Conservation (phyloP, 1,284 basidiomycete species). For the Sutorius eximius region DNA sequence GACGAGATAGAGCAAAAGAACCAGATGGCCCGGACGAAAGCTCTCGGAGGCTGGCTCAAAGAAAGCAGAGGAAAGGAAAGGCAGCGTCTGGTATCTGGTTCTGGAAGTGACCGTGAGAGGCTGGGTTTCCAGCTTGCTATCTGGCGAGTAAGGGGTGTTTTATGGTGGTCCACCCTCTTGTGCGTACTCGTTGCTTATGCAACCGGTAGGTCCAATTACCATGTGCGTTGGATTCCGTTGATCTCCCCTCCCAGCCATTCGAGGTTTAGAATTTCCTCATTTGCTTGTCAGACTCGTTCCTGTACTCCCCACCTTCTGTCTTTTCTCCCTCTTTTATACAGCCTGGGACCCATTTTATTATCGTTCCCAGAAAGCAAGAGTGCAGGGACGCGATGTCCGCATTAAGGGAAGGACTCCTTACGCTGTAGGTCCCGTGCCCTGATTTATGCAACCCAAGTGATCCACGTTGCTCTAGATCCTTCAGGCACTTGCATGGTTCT, state of each 20-base stretch:
- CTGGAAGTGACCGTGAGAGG: slow-evolving; percentile 41
- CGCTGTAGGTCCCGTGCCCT: slow-evolving; percentile 47
- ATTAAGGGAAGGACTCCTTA: slow-evolving; percentile 62
- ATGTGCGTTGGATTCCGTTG: background rate
- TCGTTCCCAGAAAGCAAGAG: slow-evolving; percentile 52
- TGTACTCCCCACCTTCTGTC: slow-evolving; percentile 46
- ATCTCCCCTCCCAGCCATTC: slow-evolving; percentile 24
- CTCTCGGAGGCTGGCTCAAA: slow-evolving; percentile 68
- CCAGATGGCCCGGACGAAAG: slow-evolving; percentile 77
- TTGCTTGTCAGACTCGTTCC: slow-evolving; percentile 17
- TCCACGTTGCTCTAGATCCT: slow-evolving; percentile 43
- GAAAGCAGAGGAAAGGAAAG: slow-evolving; percentile 60
- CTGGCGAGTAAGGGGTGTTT: slow-evolving; percentile 63
- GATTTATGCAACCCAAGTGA: background rate
- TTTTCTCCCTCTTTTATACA: slow-evolving; percentile 65
- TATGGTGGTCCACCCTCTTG: slow-evolving; percentile 55
- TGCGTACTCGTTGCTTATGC: slow-evolving; percentile 45
- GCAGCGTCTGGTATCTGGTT: slow-evolving; percentile 45
- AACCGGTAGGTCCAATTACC: slow-evolving; percentile 42
- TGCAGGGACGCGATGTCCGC: slow-evolving; percentile 67
- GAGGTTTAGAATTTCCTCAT: slow-evolving; percentile 25
- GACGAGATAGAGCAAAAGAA: slow-evolving; percentile 77
- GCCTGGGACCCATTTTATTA: slow-evolving; percentile 78
- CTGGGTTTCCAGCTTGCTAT: slow-evolving; percentile 46
- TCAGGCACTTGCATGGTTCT: slow-evolving; percentile 58